Evolutionary conservation across 441 rosid genomes (phyloP).

Genomic region (Hypseocharis bilobata): DNA sequence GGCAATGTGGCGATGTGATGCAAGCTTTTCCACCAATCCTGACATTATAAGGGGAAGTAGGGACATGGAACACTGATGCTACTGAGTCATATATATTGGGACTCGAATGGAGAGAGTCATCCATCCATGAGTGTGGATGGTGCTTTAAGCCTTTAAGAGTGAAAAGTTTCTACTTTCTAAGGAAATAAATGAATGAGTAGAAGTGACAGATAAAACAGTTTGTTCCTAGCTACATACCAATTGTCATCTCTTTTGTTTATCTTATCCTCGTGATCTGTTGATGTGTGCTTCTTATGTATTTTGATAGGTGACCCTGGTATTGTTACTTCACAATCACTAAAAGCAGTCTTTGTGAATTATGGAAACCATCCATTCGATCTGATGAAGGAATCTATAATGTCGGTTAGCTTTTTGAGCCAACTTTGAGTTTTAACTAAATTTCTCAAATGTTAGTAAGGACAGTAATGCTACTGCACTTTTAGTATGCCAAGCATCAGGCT

Average conservation of each 20-base stretch:
- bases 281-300: conserved; percentile 16
- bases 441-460: conserved; percentile 6
- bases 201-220: not conserved
- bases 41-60: too few relatives aligned
- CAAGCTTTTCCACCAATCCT: not conserved
- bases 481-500: not conserved
- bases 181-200: not conserved
- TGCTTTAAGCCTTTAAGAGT: too few relatives aligned
- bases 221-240: not conserved
- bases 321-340: conserved; percentile 33
- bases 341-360: conserved; percentile 41
- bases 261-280: conserved; percentile 5
- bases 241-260: not conserved
- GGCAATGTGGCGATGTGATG: not conserved
- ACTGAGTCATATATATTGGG: not conserved
- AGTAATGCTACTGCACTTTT: not conserved
- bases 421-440: conserved; percentile 19
- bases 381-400: conserved; percentile 50
- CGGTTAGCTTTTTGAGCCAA: conserved; percentile 30
- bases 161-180: not conserved
- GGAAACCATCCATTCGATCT: conserved; percentile 47
- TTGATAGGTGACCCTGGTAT: conserved; percentile 38
- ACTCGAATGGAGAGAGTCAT: not conserved
- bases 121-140: not conserved
- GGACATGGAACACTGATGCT: not conserved